phyloP scores from a whole-genome alignment of 306 rosid species.

The Quercus variabilis region DNA sequence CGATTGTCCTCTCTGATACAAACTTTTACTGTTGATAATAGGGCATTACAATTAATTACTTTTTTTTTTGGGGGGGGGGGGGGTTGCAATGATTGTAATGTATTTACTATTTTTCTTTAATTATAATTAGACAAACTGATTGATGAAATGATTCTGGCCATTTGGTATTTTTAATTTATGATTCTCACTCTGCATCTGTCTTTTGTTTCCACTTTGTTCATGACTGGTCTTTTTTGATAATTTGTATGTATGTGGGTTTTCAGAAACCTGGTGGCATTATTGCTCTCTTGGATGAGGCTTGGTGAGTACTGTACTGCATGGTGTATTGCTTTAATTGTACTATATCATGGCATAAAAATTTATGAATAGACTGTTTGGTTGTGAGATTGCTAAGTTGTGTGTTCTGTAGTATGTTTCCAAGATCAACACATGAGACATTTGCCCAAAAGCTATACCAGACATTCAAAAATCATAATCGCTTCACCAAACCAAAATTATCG shows the following conservation, averaged over 20 bases:
- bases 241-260: constrained; percentile 22
- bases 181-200: constrained; percentile 1
- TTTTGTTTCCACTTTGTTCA: not conserved
- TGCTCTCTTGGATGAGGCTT: constrained; percentile 98
- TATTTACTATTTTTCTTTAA: too few relatives aligned
- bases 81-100: too few relatives aligned
- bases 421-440: constrained; percentile 98
- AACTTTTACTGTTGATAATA: too few relatives aligned
- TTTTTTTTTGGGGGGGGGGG: too few relatives aligned
- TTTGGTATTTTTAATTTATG: not conserved
- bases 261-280: constrained; percentile 99
- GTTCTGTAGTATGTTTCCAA: constrained; percentile 92
- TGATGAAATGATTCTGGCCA: not conserved
- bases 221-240: constrained; percentile 4
- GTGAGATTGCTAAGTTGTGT: constrained; percentile 15
- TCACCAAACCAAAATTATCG: constrained; percentile 85
- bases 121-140: not conserved
- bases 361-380: not conserved
- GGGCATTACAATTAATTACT: too few relatives aligned
- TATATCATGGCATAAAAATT: not conserved
- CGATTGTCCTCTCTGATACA: too few relatives aligned
- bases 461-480: constrained; percentile 87
- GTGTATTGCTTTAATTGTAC: constrained; percentile 6
- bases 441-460: constrained; percentile 96
- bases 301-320: constrained; percentile 49